Evolutionary conservation across 371 early-diverging fungal species (phyloP).

Genomic region (Syncephalastrum sp.): DNA sequence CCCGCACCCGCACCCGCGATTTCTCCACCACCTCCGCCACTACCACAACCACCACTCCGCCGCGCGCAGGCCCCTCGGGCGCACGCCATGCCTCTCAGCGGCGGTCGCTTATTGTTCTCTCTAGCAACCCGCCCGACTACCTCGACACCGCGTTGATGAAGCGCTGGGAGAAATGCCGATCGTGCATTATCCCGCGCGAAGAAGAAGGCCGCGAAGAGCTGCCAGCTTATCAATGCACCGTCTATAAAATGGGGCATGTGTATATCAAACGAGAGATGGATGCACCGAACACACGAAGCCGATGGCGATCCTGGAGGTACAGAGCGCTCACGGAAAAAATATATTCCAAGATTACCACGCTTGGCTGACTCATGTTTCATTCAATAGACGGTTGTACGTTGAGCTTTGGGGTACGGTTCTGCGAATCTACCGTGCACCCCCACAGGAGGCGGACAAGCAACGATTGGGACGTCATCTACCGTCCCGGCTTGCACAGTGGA

Average conservation of each 20-base stretch:
- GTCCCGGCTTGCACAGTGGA: conserved; percentile 24
- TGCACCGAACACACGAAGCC: conserved; percentile 28
- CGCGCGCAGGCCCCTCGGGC: neutral
- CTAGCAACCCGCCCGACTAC: conserved; percentile 18
- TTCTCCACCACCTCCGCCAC: neutral
- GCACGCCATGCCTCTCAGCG: conserved; percentile 1
- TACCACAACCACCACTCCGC: conserved; percentile 3
- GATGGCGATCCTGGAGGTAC: conserved; percentile 45
- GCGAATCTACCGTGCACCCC: conserved; percentile 34
- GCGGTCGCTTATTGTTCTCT: conserved; percentile 14
- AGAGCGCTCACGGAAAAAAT: conserved; percentile 3
- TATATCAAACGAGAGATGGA: conserved; percentile 43
- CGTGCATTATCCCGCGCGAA: conserved; percentile 30
- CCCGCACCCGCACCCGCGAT: neutral
- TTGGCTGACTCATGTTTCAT: neutral
- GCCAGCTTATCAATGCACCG: conserved; percentile 43
- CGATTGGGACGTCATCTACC: conserved; percentile 10
- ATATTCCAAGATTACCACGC: neutral
- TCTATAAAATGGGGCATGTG: conserved; percentile 49
- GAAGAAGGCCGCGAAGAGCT: conserved; percentile 41
- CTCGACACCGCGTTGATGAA: conserved; percentile 17
- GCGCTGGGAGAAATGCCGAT: conserved; percentile 33
- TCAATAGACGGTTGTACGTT: conserved; percentile 37
- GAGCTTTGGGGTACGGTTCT: conserved; percentile 48
- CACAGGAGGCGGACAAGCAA: conserved; percentile 15